A percentile compares a stretch with the other conserved stretches of the same genome.
phyloP scores from a whole-genome alignment of 768 basidiomycete species.

The Lactarius vividus region DNA sequence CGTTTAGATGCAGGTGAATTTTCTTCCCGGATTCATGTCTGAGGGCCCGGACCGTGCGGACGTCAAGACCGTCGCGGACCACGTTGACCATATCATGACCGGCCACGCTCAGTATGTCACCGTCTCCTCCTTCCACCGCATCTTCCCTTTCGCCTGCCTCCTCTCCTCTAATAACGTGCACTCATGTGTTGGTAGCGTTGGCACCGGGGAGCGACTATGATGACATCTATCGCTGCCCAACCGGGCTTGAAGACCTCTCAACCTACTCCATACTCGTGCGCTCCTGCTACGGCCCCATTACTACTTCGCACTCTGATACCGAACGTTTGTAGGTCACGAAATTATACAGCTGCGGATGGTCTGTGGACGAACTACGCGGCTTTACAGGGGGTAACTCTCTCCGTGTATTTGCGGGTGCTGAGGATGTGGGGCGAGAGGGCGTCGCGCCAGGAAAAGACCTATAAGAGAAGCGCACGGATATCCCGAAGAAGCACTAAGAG shows the following conservation, averaged over 20 bases:
- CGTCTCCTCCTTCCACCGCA: conserved; percentile 30
- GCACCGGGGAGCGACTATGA: conserved; percentile 84
- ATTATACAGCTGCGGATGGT: too few relatives aligned
- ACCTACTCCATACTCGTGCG: conserved; percentile 70
- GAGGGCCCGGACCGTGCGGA: conserved; percentile 55
- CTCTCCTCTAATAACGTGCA: too few relatives aligned
- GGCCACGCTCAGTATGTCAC: conserved; percentile 77
- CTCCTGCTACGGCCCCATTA: background rate
- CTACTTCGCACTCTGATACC: background rate
- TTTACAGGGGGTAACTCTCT: conserved; percentile 84
- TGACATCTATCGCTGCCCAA: too few relatives aligned
- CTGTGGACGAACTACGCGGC: conserved; percentile 74
- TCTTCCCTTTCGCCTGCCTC: background rate
- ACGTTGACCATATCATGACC: conserved; percentile 79
- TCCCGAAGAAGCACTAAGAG: conserved; percentile 35
- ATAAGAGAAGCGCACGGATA: too few relatives aligned
- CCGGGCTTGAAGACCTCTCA: conserved; percentile 85
- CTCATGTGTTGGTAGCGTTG: conserved; percentile 52
- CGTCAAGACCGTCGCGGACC: too few relatives aligned
- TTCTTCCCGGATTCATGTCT: conserved; percentile 67
- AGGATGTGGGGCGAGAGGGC: conserved; percentile 59
- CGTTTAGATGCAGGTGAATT: conserved; percentile 63
- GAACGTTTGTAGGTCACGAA: conserved; percentile 65
- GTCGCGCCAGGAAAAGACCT: conserved; percentile 57
- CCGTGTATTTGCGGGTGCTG: conserved; percentile 75